phyloP scores from a whole-genome alignment of 352 stramenopile genomes.

The Phytophthora vignae region DNA sequence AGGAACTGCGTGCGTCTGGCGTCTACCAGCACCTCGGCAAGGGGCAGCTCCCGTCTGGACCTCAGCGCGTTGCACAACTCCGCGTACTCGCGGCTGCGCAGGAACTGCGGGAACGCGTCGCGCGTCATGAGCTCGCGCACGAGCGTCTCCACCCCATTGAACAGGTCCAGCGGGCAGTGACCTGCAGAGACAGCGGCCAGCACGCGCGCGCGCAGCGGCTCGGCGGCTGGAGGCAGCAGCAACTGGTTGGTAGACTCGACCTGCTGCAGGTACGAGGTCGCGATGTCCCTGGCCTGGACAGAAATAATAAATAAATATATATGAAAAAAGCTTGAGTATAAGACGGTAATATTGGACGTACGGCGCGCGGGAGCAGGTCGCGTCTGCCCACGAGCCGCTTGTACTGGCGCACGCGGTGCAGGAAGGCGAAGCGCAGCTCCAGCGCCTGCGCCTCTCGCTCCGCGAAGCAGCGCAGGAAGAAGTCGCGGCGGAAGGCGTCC shows the following conservation, averaged over 20 bases:
- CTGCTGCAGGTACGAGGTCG: slow-evolving; percentile 46
- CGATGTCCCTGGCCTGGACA: slow-evolving; percentile 57
- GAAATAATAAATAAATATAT: neutral
- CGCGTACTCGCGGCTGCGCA: slow-evolving; percentile 51
- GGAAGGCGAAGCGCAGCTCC: slow-evolving; percentile 66
- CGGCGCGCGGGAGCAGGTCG: slow-evolving; percentile 52
- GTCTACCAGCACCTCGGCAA: slow-evolving; percentile 73
- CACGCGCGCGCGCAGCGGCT: slow-evolving; percentile 41
- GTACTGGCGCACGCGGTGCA: slow-evolving; percentile 64
- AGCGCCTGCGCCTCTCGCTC: slow-evolving; percentile 56
- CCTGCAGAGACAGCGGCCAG: slow-evolving; percentile 34
- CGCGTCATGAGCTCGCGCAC: slow-evolving; percentile 56
- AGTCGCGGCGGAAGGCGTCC: slow-evolving; percentile 62
- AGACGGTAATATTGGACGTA: slow-evolving; percentile 15
- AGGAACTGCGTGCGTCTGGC: slow-evolving; percentile 62
- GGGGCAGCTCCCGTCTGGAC: slow-evolving; percentile 59
- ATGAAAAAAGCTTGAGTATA: neutral
- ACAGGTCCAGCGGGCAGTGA: slow-evolving; percentile 62
- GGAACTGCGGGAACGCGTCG: slow-evolving; percentile 65
- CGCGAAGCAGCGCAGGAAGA: slow-evolving; percentile 68
- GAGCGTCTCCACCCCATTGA: slow-evolving; percentile 62
- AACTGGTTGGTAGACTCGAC: slow-evolving; percentile 32
- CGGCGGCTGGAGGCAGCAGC: slow-evolving; percentile 30
- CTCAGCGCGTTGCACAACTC: slow-evolving; percentile 66
- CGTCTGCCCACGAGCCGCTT: slow-evolving; percentile 57